A percentile compares a stretch with the other conserved stretches of the same genome.
phyloP scores from a whole-genome alignment of 805 yeast species.

The Lipomyces japonicus region DNA sequence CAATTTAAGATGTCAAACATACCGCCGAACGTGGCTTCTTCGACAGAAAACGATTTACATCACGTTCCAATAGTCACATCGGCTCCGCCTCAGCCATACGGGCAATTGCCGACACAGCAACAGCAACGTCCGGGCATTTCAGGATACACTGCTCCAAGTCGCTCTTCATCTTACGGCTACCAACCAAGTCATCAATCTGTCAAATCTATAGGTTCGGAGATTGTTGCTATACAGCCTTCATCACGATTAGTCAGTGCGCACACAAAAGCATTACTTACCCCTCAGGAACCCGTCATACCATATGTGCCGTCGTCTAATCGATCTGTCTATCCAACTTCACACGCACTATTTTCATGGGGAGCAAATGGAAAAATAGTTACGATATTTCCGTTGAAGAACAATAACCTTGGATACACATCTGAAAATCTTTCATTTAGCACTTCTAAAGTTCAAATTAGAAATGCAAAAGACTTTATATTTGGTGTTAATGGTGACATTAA shows the following conservation, averaged over 20 bases:
- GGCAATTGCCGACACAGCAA: neutral
- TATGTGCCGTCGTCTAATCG: neutral
- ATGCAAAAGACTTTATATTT: conserved; percentile 33
- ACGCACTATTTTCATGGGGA: conserved; percentile 66
- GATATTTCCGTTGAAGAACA: conserved; percentile 41
- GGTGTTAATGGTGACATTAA: conserved; percentile 32
- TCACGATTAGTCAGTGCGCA: neutral
- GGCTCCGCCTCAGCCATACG: neutral
- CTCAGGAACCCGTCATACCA: neutral
- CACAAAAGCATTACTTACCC: conserved; percentile 1
- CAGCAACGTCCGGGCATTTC: neutral
- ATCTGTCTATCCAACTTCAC: conserved; percentile 8
- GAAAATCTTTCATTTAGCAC: conserved; percentile 38
- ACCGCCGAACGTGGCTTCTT: too few relatives aligned
- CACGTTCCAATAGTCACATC: too few relatives aligned
- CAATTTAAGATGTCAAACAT: too few relatives aligned
- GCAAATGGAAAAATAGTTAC: conserved; percentile 47
- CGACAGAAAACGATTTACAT: too few relatives aligned
- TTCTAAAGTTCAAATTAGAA: conserved; percentile 33
- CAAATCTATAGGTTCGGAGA: neutral
- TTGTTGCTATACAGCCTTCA: neutral
- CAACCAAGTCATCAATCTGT: neutral
- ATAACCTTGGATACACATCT: conserved; percentile 29
- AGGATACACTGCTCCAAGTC: neutral
- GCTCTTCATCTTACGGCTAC: conserved; percentile 1